Base-by-base conservation (phyloP, 768 basidiomycete species). In the Lyophyllum atratum region DNA sequence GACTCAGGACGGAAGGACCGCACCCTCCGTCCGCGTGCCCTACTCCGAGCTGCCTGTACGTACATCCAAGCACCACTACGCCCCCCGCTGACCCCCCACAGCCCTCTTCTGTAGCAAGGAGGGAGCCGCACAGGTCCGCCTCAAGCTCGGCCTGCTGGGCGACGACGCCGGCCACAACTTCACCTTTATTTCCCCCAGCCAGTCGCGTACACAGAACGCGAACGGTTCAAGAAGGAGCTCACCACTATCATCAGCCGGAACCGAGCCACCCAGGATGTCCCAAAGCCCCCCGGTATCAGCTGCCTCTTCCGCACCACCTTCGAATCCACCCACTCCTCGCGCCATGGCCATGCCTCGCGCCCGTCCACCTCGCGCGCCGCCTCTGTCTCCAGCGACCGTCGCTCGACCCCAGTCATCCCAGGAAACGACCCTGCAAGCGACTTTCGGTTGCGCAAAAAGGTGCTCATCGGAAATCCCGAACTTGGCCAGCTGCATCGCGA, bases 21-120 rank as follows among this genome's bases (percentile, higher is more conserved):
- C 77, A 0, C 82, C 89, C 6, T 79, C 85, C 9, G 83, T 92
- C 29, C 82, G 82, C 66, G 81, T 93, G 21, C 74, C 83, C 4
- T 75, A 85, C 67, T 58, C 76, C 58, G 84, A 89, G 81, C 85
- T 45, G 70, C 83, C 54, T 85, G 90, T 91, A 55, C 80, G 80
- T 80, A 52, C 42, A n/a, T 17, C 54, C 54, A 25, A 39, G 46
- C 59, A 19, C 55, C 34, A 62, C 53, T 53, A 37, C 59, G 50
- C 40, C 54, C 59, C 66, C 51, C 61, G 52, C 52, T n/a, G 4
- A 10, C 51, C 56, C 50, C 39, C 25, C 48, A 59, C 68, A 91
- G 91, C 90, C 17, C 79, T 95, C 33, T 93, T 93, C 67, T 92
- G 89, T 65, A 92, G 90, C 68, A 94, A 94, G 65, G 87, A 89